Base-by-base conservation (phyloP, 768 basidiomycete species). In the Suillus cothurnatus region DNA sequence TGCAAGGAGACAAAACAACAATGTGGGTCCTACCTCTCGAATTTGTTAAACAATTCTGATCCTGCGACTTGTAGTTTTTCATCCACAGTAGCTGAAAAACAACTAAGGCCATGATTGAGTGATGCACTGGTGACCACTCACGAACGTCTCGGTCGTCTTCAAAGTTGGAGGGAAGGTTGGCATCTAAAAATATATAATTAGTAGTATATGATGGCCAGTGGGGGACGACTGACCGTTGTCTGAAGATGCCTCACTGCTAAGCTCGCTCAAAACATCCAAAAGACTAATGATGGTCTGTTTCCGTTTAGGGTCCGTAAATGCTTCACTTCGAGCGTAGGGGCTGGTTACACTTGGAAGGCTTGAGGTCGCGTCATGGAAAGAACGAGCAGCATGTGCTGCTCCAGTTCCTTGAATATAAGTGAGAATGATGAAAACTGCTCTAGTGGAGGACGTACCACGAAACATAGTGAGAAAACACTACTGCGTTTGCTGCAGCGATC, bases 61-160 rank as follows among this genome's bases (percentile, higher is more conserved):
- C 85, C 85, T 5, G 83, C 81, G 63, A 75, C 79, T 66, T 83
- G 83, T 28, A 84, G 69, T 65, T 82, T 82, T 64, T 86, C 86
- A 61, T 86, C 84, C 50, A 81, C 79, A 45, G 79, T 81, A 19
- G 81, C 85, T 76, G 68, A 74, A 77, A 38, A 14, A 62, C 66
- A 52, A 61, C 61, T 47, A 23, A 36, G 15, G 72, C 38, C 23
- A 32, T 53, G 19, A 38, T 26, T n/a, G n/a, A 55, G 45, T 68
- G 31, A 41, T 41, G 36, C 8, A 59, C 17, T 32, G 47, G 64
- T 67, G 69, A 64, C 63, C 63, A 80, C 79, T 75, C 68, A 79
- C 84, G 82, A 64, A 81, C 78, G 64, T 83, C 81, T 47, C 72
- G 66, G 62, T 77, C 83, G 56, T 85, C 84, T 49, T 85, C 83